Base-by-base conservation (phyloP, 108 stramenopile species). In the Bacterosira constricta region DNA sequence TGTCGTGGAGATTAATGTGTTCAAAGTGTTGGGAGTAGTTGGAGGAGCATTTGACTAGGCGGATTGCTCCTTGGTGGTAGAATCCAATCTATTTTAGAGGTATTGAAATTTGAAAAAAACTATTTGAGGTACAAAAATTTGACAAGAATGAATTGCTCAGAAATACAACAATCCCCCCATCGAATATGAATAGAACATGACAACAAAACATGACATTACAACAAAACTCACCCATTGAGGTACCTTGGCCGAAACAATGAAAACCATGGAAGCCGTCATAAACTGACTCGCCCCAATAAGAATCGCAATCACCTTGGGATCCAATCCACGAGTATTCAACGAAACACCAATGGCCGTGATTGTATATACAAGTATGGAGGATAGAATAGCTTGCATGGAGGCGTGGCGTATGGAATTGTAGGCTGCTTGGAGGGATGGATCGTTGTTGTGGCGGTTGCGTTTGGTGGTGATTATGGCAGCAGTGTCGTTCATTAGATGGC, bases 221-320 rank as follows among this genome's bases (percentile, higher is more conserved):
- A 54, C 30, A 20, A 36, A 42, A 60, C 77, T 79, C 57, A 79
- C 77, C 77, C 77, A 79, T 45, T 79, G 77, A 56, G 77, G 77
- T 57, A 79, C 38, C 77, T 71, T 79, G 31, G 69, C 69, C 32
- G 51, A 58, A 34, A 79, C 46, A 45, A 79, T 79, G 6, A 71
- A 62, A 44, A 69, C 29, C 45, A 79, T 35, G 27, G 58, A 13
- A 31, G 52, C 37, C 11, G 64, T 38, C 20, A 79, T 39, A 57
- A 71, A 71, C 36, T 71, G 57, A 35, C 69, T 59, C n/a, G 49
- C 38, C 2, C 77, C 77, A 9, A 45, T 52, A 36, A 71, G 47
- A 52, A 79, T 60, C 10, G 64, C 69, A 32, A 66, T 42, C 7
- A 79, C 77, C 45, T 71, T 70, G 3, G 63, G 61, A 17, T 79